Base-by-base conservation (phyloP, 2,329 filamentous ascomycete species). In the Neofusicoccum sp. region DNA sequence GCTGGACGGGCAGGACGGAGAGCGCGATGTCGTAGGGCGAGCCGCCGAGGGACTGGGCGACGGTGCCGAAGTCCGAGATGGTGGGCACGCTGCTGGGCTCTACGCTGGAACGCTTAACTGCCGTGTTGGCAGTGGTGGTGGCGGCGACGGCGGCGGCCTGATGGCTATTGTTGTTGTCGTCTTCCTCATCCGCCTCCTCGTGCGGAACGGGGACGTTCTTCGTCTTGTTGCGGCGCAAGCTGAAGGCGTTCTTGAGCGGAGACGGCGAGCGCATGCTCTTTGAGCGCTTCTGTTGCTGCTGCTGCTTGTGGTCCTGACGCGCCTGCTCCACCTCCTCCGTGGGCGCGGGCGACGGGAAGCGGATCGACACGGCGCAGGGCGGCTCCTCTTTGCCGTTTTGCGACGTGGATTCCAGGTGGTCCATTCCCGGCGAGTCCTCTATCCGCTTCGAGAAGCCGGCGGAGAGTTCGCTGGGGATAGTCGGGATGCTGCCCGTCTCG, bases 11-110 rank as follows among this genome's bases (percentile, higher is more conserved):
- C 9, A 63, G 59, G 5, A 41, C 30, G 4, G 30, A 36, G 6
- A 58, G n/a, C 26, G 78, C 75, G 38, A 75, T 70, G 58, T 80
- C 78, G 62, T 79, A 80, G 4, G 78, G 76, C 9, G 75, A 77
- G 20, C 67, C 64, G 24, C 79, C 79, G 0, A 80, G 69, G 4
- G 76, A 70, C 9, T 71, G 66, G 4, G 75, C 74, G 5, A 78
- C 76, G 2, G 74, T 77, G 14, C 72, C 76, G 36, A 79, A 71
- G 63, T 79, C 71, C 30, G 73, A 70, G 12, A 74, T 67, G 31
- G 64, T 68, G n/a, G 67, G 58, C 36, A 67, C 61, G 28, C 62
- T 45, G 36, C 64, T 54, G n/a, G n/a, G 6, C 12, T 47, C 41
- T n/a, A 26, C 14, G 4, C 2, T 6, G 5, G 6, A 6, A 16